Evolutionary conservation across 441 rosid species (phyloP), one percentile per base, ranked within the genome.

Genomic region (Biscutella laevigata): DNA sequence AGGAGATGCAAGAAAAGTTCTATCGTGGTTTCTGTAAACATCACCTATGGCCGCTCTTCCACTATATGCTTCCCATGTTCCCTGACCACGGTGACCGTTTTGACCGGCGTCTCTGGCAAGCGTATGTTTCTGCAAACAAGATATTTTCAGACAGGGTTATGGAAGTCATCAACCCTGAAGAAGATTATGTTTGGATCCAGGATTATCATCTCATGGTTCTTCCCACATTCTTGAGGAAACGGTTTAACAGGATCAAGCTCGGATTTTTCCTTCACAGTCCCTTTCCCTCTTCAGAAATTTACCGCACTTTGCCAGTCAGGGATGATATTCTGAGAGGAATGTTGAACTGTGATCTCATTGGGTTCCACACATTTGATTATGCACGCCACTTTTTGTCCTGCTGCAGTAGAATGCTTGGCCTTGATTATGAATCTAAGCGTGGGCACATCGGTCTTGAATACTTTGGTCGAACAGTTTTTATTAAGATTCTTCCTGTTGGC

Each of bases 11-110:
- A 28, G 65, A 69, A 30, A 86, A 61, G 25, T 81, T 66, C 58
- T 86, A 83, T 47, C 70, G 58, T 42, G 88, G 91, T 54, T 86
- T 86, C 53, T 83, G 91, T 40, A 83, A 86, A 73, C 88, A 86
- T 45, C 65, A 83, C 24, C 29, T 86, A 22, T 86, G 95, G 95
- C 95, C 88, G 1, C 86, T 83, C 52, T 83, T 86, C 59, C 95
- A 86, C 64, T 86, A 86, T 57, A 86, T 86, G 95, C 73, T 86
- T 13, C 95, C 95, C 4, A 70, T 86, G 68, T 70, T 70, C 46
- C 76, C 79, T 3, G 95, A 76, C 64, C 73, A 75, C 19, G 77
- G 88, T 0, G 67, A 70, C 49, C 82, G 83, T 37, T 86, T 77
- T 62, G 83, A 86, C 43, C 58, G 74, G 39, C 44, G 40, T 37